Base-by-base conservation (phyloP, 257 asterid species). In the Solanum medicagineum region DNA sequence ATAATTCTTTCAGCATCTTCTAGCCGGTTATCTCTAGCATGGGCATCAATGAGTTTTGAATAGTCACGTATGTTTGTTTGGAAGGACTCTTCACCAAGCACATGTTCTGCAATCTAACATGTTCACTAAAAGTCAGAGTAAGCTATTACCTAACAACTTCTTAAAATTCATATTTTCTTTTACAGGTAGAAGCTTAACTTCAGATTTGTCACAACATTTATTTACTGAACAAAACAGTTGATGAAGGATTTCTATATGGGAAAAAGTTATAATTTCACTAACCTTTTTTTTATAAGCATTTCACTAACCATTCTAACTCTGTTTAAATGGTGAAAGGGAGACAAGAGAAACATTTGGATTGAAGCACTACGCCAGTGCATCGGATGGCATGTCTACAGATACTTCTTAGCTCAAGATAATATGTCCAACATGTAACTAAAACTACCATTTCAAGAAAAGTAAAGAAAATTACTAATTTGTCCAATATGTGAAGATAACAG, bases 1-100 rank as follows among this genome's bases (percentile, higher is more conserved):
- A 93, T 89, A 86, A 94, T 90, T 90, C 96, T 94, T 85, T 95
- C 96, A 10, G 93, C 96, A 88, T 94, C 98, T 86, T 92, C 88
- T 10, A 87, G 14, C 59, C 86, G 91, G 80, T 92, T 91, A 85
- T 90, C 92, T 86, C 81, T 87, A 63, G 94, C 91, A 86, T 88
- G 88, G 85, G 92, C 92, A 49, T 92, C 94, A 74, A 94, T 85
- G 83, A 96, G 90, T 80, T 92, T 95, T 22, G 97, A 90, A 85
- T 92, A 96, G 91, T 96, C 99, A 1, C 88, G 93, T 42, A 87
- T 70, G 85, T 85, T 95, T 83, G 97, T 86, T 87, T 93, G 89
- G 88, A 93, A 96, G 89, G 99, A 94, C 84, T 87, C 93, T 86
- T 95, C 98, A 84, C 51, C 86, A 32, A 96, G 97, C 73, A 91